Base-by-base conservation (phyloP, 192 early-diverging fungal species). In the Umbelopsis ramanniana region DNA sequence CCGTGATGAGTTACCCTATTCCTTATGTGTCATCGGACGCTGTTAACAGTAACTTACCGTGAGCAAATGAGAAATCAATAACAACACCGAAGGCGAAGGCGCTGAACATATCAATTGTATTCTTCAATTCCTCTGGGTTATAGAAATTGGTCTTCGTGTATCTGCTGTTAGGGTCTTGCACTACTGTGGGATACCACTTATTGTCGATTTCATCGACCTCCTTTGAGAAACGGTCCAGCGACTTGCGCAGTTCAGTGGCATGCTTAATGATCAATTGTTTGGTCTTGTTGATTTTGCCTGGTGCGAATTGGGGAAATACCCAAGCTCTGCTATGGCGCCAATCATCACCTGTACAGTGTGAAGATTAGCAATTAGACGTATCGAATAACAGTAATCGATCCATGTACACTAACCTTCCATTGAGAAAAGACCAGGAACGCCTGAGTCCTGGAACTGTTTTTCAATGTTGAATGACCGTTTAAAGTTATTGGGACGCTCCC, bases 271-370 rank as follows among this genome's bases (percentile, higher is more conserved):
- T 52, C 48, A 70, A 22, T n/a, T 23, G 24, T 54, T 35, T 70
- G 50, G 50, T 50, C 50, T 52, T 47, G 69, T 52, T 54, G 21
- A 70, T 54, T 43, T 70, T 70, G 8, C 24, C 26, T 21, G 69
- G 50, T 3, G 69, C 14, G 37, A 70, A 53, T 35, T 48, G 46
- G 8, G 69, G 69, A 17, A 46, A 52, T 15, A 70, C 17, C 69
- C 69, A 70, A 17, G 48, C 50, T 22, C 69, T 38, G n/a, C 50
- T 54, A 22, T 48, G 69, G 22, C 53, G 48, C 69, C 69, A 70
- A 2, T 70, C 69, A 9, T 47, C 45, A 50, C 46, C 69, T 70
- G 23, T 35, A 11, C 11, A 24, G 0, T n/a, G 23, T 7, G 8
- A 3, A 69, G 6, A 33, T 33, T 23, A 52, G 26, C 52, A 11